phyloP scores from a whole-genome alignment of 495 filamentous ascomycete species.

The Sabuloglossum arenarium region DNA sequence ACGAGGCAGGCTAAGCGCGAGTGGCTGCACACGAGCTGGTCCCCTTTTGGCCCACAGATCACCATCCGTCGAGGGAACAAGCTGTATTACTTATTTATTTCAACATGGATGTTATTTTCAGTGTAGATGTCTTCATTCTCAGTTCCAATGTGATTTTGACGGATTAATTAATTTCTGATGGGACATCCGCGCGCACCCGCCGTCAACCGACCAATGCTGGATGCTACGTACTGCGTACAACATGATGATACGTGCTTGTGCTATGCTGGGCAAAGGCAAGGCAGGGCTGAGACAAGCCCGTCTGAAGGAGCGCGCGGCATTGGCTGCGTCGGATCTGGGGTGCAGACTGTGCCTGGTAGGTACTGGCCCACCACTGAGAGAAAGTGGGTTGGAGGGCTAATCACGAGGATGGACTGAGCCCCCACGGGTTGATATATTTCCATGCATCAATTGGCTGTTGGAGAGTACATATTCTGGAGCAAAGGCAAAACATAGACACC shows the following conservation, averaged over 20 bases:
- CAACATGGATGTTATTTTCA: no score
- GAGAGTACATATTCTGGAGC: not conserved
- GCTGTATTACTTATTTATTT: no score
- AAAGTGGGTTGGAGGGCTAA: no score
- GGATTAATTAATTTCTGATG: not conserved
- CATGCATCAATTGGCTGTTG: not conserved
- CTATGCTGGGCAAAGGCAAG: not conserved
- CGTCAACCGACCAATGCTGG: not conserved
- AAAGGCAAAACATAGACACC: not conserved
- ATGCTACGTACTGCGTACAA: no score
- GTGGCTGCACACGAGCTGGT: not conserved
- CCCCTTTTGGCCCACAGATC: not conserved
- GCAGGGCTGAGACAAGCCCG: not conserved
- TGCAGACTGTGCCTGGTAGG: no score
- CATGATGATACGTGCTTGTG: not conserved
- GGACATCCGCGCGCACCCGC: not conserved
- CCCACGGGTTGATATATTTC: not conserved
- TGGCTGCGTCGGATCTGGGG: not conserved
- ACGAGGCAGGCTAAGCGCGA: not conserved
- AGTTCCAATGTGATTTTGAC: no score
- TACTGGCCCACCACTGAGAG: no score
- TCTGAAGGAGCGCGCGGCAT: not conserved
- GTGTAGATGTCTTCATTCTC: no score
- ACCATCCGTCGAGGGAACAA: no score
- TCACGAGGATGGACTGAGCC: not conserved